Conservation (phyloP, 495 filamentous ascomycete genomes). For the Aspergillus ellipticus region DNA sequence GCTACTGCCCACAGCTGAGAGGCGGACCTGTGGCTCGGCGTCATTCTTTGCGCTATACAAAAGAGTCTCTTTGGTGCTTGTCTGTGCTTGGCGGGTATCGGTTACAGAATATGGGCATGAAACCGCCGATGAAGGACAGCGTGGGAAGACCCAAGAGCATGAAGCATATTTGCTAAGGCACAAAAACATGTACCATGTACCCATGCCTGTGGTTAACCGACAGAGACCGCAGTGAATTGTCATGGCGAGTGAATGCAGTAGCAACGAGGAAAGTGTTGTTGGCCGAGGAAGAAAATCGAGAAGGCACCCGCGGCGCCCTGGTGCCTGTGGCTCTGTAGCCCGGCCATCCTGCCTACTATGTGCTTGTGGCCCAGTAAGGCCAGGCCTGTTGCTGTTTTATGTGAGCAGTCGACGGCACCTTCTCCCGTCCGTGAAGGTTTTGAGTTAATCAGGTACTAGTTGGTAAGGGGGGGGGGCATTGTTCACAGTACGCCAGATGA, state of each 20-base stretch:
- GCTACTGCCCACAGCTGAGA: conserved; percentile 17
- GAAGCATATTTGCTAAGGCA: no score
- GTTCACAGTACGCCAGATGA: no score
- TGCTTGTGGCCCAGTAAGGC: no score
- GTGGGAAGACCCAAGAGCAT: background rate
- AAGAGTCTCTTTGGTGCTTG: background rate
- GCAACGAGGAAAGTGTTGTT: background rate
- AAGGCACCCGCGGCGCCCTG: background rate
- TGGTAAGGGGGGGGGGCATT: no score
- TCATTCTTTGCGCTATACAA: background rate
- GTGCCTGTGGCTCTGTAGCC: background rate
- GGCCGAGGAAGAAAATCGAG: background rate
- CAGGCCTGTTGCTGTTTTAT: no score
- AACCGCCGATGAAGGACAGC: background rate
- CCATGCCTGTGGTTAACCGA: background rate
- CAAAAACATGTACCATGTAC: no score
- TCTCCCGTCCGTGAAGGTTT: no score
- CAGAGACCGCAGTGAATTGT: background rate
- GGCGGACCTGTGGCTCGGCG: conserved; percentile 10
- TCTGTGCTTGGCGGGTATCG: background rate
- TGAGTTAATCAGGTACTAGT: no score
- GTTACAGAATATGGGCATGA: background rate
- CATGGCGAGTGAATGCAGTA: background rate
- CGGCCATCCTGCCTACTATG: background rate
- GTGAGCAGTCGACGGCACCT: no score